A percentile compares a stretch with the other conserved stretches of the same genome.
These are phyloP conservation scores for Phylloboletellus chloephorus DNA, from an alignment of 1,284 basidiomycete genomes.

Conservation along the genomic window DNA sequence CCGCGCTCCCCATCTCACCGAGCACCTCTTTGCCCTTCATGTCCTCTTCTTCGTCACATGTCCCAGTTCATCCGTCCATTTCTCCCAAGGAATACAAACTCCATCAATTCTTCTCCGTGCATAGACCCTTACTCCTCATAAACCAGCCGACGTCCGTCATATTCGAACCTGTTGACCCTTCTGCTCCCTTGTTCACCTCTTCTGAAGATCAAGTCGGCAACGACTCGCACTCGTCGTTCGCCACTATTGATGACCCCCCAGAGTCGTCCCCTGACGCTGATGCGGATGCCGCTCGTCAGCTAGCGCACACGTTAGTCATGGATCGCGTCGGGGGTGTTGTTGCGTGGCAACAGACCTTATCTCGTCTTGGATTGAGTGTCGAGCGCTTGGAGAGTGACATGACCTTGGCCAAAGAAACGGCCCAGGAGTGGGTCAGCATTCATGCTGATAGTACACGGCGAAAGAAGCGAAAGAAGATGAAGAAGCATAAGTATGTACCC, in stretches of 20 bases:
- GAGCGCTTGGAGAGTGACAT: slow-evolving; percentile 43
- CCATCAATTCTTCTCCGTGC: slow-evolving; percentile 74
- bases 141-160: slow-evolving; percentile 50
- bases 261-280: slow-evolving; percentile 63
- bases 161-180: slow-evolving; percentile 44
- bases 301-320: slow-evolving; percentile 63
- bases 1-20: slow-evolving; percentile 7
- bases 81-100: slow-evolving; percentile 64
- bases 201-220: slow-evolving; percentile 10
- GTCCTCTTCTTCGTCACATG: slow-evolving; percentile 1
- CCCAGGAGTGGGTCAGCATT: slow-evolving; percentile 56
- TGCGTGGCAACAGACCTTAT: slow-evolving; percentile 60
- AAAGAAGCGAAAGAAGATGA: slow-evolving; percentile 84
- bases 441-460: slow-evolving; percentile 74
- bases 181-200: slow-evolving; percentile 29
- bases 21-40: slow-evolving; percentile 14
- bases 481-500: slow-evolving; percentile 78
- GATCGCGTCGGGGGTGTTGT: slow-evolving; percentile 54
- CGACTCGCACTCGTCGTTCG: slow-evolving; percentile 9
- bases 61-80: slow-evolving; percentile 47
- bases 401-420: slow-evolving; percentile 44
- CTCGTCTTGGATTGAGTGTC: slow-evolving; percentile 53
- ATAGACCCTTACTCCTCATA: slow-evolving; percentile 67
- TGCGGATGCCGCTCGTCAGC: slow-evolving; percentile 68
- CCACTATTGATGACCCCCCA: slow-evolving; percentile 41